Evolutionary conservation across 1,284 basidiomycete genomes (phyloP).

Genomic region (Waitea zeae): DNA sequence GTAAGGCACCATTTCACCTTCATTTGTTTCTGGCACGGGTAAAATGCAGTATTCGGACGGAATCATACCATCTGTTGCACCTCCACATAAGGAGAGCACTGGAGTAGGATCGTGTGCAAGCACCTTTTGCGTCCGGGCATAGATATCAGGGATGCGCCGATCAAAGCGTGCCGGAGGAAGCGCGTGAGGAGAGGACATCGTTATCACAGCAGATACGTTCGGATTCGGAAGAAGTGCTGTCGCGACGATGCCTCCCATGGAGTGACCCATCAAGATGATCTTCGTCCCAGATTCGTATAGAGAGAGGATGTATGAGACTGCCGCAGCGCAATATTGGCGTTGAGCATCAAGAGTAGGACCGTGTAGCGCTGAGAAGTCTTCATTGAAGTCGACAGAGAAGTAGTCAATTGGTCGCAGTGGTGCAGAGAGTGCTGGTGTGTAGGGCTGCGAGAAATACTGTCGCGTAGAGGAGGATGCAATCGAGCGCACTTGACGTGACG

Average conservation of each 20-base stretch:
- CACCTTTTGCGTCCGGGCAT: constrained; percentile 23
- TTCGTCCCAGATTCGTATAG: constrained; percentile 47
- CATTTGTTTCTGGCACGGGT: no score
- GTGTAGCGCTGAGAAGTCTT: constrained; percentile 94
- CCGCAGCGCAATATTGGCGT: constrained; percentile 57
- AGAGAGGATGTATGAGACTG: constrained; percentile 64
- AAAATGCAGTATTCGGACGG: constrained; percentile 83
- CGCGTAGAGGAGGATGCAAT: constrained; percentile 82
- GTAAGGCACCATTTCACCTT: constrained; percentile 21
- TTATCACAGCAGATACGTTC: constrained; percentile 68
- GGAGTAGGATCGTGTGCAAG: constrained; percentile 43
- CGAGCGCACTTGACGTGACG: constrained; percentile 85
- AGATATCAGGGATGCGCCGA: constrained; percentile 61
- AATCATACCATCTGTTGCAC: constrained; percentile 84
- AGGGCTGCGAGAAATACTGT: constrained; percentile 55
- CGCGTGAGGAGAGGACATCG: constrained; percentile 88
- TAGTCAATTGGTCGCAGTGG: no score
- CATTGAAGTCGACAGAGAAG: constrained; percentile 91
- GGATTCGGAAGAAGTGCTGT: constrained; percentile 48
- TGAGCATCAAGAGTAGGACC: constrained; percentile 79
- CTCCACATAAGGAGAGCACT: constrained; percentile 82
- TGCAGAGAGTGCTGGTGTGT: no score
- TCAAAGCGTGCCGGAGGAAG: constrained; percentile 85
- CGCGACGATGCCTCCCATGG: constrained; percentile 97
- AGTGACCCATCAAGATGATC: constrained; percentile 80